Conservation (phyloP, 148 eudicot species). For the Vaccinium darrowii region DNA sequence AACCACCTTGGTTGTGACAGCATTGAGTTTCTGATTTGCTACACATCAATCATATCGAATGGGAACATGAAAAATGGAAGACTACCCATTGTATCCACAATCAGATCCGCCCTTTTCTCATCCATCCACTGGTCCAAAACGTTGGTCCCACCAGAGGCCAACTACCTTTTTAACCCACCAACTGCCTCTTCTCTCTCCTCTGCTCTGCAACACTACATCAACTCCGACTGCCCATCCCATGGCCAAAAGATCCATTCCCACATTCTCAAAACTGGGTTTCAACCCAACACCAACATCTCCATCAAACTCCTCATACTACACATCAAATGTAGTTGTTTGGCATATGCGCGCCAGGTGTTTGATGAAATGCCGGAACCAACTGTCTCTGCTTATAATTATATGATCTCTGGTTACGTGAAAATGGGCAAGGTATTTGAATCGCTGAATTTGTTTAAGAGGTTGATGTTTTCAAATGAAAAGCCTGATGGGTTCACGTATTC, state of each 20-base stretch:
- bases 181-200: conserved; percentile 39
- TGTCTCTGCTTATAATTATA: conserved; percentile 67
- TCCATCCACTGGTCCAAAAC: conserved; percentile 18
- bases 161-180: conserved; percentile 23
- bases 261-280: conserved; percentile 64
- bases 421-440: conserved; percentile 38
- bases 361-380: conserved; percentile 70
- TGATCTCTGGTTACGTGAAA: conserved; percentile 69
- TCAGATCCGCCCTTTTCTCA: conserved; percentile 29
- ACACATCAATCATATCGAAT: not conserved
- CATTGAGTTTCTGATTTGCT: too few relatives aligned
- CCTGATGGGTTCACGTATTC: conserved; percentile 82
- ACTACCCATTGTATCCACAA: conserved; percentile 22
- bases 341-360: conserved; percentile 65
- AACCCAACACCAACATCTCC: conserved; percentile 52
- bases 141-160: conserved; percentile 4
- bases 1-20: too few relatives aligned
- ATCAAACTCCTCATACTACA: conserved; percentile 72
- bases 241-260: conserved; percentile 84
- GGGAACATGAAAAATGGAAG: conserved; percentile 44
- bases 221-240: conserved; percentile 64
- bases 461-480: conserved; percentile 34
- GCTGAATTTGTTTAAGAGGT: conserved; percentile 47
- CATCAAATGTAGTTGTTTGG: conserved; percentile 49
- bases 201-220: conserved; percentile 57